A percentile compares a stretch with the other conserved stretches of the same genome.
Conservation (phyloP, 306 rosid genomes). For the Cercis canadensis region DNA sequence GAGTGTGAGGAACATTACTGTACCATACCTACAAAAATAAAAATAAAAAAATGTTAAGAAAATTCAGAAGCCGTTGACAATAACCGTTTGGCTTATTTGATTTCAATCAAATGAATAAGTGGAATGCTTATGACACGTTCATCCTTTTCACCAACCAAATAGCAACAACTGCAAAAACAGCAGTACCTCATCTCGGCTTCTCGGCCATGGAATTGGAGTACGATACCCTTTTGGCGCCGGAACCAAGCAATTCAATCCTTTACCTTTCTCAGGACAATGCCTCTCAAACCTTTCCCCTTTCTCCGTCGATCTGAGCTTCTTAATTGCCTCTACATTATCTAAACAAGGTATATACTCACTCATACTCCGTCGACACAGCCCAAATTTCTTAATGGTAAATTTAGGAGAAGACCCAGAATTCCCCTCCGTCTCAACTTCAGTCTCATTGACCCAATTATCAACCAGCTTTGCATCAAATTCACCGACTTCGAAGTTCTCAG, state of each 20-base stretch:
- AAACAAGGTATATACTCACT: conserved; percentile 92
- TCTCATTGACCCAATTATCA: conserved; percentile 80
- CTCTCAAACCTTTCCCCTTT: conserved; percentile 84
- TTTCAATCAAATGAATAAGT: neutral
- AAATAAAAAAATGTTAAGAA: neutral
- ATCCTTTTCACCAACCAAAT: neutral
- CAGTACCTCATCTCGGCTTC: conserved; percentile 88
- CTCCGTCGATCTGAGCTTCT: conserved; percentile 61
- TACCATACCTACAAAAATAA: conserved; percentile 75
- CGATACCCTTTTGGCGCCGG: conserved; percentile 83
- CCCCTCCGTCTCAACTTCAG: conserved; percentile 37
- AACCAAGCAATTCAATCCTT: conserved; percentile 80
- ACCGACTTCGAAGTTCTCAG: conserved; percentile 81
- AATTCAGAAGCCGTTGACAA: neutral
- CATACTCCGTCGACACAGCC: conserved; percentile 59
- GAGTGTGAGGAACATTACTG: conserved; percentile 89
- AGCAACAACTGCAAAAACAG: neutral
- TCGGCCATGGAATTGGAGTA: conserved; percentile 88
- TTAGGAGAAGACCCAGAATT: conserved; percentile 14
- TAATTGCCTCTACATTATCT: conserved; percentile 74
- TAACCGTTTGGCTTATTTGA: conserved; percentile 5
- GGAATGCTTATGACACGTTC: neutral
- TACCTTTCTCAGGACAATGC: conserved; percentile 69
- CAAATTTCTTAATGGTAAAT: conserved; percentile 57
- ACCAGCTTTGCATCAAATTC: conserved; percentile 64